These are phyloP conservation scores for Xerocomellus chrysenteron DNA, from an alignment of 768 basidiomycete genomes.

Conservation along the genomic window DNA sequence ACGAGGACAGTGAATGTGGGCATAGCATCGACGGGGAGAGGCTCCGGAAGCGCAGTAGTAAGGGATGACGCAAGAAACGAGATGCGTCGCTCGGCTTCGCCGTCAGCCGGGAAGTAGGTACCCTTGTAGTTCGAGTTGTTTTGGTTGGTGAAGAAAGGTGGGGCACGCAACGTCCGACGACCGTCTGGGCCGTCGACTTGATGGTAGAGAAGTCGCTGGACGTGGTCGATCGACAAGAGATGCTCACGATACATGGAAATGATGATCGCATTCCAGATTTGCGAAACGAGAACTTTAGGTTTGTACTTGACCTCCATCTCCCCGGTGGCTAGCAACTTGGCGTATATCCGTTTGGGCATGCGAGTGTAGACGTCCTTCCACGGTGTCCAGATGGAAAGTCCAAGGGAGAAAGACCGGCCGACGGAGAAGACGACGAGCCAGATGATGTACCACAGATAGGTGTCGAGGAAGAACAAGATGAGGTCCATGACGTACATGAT, in stretches of 20 bases:
- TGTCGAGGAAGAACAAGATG: conserved; percentile 97
- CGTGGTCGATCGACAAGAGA: conserved; percentile 95
- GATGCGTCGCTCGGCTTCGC: conserved; percentile 96
- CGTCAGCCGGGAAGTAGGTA: conserved; percentile 90
- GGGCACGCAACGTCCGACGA: conserved; percentile 88
- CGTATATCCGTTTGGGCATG: conserved; percentile 96
- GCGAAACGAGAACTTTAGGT: conserved; percentile 97
- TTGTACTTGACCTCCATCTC: conserved; percentile 99
- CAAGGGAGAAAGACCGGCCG: conserved; percentile 85
- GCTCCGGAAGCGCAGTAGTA: conserved; percentile 93
- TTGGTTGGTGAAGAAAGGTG: conserved; percentile 97
- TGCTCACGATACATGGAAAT: conserved; percentile 99
- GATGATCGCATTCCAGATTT: conserved; percentile 99
- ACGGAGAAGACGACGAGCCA: conserved; percentile 97
- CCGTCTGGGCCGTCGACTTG: conserved; percentile 91
- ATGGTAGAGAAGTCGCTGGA: conserved; percentile 95
- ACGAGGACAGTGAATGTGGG: conserved; percentile 99
- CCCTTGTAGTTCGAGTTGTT: conserved; percentile 64
- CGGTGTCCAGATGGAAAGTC: conserved; percentile 98
- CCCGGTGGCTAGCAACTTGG: conserved; percentile 90
- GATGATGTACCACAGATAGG: conserved; percentile 99
- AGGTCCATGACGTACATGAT: conserved; percentile 99
- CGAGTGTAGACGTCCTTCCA: conserved; percentile 98
- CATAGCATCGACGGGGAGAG: conserved; percentile 96
- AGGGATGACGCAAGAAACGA: conserved; percentile 99